Base-by-base conservation (phyloP, 805 yeast species). In the Citeromyces nyonsensis region DNA sequence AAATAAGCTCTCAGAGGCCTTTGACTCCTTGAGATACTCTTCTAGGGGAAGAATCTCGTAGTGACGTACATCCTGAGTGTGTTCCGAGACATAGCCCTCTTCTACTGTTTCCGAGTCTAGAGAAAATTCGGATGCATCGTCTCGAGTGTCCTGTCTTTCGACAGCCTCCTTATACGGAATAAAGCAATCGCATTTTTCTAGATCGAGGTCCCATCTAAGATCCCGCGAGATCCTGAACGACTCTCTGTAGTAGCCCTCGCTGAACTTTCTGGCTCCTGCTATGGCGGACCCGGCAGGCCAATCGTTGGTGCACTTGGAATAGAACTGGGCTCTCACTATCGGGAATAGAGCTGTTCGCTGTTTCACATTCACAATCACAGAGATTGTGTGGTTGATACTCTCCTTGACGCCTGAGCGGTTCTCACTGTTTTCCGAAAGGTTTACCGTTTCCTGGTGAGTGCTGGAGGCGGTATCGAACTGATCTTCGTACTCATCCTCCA, bases 371-470 rank as follows among this genome's bases (percentile, higher is more conserved):
- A 69, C 41, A 9, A 69, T 57, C 8, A 66, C 59, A 0, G 65
- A 72, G 48, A 69, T 67, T 1, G 70, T 64, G 45, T 68, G 75
- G 15, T 67, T 47, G 8, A 30, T 26, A 8, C 10, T 26, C 12
- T 26, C 33, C n/a, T 22, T 20, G 11, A 25, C 33, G 24, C 24
- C 13, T 31, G 14, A 10, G 24, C 24, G 14, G 34, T 10, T 14
- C n/a, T 24, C 22, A 10, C 14, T 8, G 30, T 28, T 20, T 12
- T 28, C 22, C 22, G 18, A 20, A 6, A 10, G 33, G 20, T 15
- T 11, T 30, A 9, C 26, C 14, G 11, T 13, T 11, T 11, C 26
- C 26, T 24, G 28, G 15, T 11, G 12, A 24, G 13, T 25, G 22
- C 10, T 24, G 10, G 10, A 9, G 14, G 12, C 22, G 15, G 29